Conservation (phyloP, 2,329 filamentous ascomycete genomes). For the Aureobasidium subglaciale region DNA sequence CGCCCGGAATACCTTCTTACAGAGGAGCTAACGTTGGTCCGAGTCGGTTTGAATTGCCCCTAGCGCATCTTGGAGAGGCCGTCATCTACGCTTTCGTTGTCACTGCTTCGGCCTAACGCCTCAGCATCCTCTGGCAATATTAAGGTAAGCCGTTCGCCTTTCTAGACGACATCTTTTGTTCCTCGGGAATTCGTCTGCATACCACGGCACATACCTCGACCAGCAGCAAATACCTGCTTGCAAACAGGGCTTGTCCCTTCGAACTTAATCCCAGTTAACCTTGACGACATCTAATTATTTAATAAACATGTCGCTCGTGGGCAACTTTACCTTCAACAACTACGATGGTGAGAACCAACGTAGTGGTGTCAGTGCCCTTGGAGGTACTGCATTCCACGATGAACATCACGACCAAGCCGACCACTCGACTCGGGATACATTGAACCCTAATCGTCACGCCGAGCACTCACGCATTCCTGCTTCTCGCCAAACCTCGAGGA, state of each 20-base stretch:
- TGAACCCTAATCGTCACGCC: not conserved
- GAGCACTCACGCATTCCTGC: not conserved
- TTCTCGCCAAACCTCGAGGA: conserved; percentile 4
- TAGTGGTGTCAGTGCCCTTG: conserved; percentile 29
- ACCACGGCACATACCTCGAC: not conserved
- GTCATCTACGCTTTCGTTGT: conserved; percentile 10
- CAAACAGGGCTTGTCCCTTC: conserved; percentile 2
- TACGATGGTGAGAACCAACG: conserved; percentile 33
- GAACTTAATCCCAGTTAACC: not conserved
- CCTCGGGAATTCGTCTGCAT: not conserved
- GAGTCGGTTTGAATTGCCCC: conserved; percentile 4
- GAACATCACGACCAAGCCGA: conserved; percentile 5
- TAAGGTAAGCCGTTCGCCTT: not conserved
- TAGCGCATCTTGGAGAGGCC: not conserved
- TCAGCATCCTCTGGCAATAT: not conserved
- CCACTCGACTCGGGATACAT: not conserved
- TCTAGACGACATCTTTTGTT: not conserved
- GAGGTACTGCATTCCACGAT: conserved; percentile 24
- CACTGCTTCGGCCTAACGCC: conserved; percentile 1
- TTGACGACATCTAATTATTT: not conserved
- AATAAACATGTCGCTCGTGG: conserved; percentile 36
- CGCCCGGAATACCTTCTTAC: conserved; percentile 3
- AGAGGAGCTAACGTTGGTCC: not conserved
- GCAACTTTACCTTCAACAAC: conserved; percentile 37
- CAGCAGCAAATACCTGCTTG: not conserved